Conservation (phyloP, 768 basidiomycete species). For the Daedalea quercina region DNA sequence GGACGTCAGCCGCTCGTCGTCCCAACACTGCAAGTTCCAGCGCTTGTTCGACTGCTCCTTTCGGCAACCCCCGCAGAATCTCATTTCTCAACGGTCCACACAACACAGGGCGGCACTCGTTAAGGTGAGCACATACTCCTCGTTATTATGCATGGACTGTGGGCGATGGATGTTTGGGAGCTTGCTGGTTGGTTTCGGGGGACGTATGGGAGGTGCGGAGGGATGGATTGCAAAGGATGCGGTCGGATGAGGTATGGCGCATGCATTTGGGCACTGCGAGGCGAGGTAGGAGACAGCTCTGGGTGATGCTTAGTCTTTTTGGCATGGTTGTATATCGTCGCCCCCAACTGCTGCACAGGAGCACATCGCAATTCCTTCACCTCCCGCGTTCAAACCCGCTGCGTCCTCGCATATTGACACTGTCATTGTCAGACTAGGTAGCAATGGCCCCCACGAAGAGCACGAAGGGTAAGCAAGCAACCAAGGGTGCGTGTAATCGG, state of each 20-base stretch:
- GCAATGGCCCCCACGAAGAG: constrained; percentile 67
- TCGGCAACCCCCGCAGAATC: constrained; percentile 70
- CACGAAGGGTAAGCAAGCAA: constrained; percentile 54
- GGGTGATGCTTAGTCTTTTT: too few species aligned
- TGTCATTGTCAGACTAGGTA: background rate
- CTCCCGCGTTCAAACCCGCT: too few species aligned
- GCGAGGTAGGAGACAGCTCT: too few species aligned
- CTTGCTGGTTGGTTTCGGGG: constrained; percentile 2
- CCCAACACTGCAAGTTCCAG: background rate
- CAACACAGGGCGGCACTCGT: constrained; percentile 22
- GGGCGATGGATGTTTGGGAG: background rate
- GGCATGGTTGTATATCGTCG: constrained; percentile 4
- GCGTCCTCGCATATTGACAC: too few species aligned
- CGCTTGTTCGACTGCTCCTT: background rate
- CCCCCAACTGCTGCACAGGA: too few species aligned
- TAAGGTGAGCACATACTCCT: constrained; percentile 21
- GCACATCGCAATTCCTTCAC: too few species aligned
- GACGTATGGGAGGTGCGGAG: background rate
- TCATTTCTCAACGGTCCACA: constrained; percentile 11
- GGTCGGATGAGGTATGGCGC: background rate
- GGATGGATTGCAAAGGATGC: constrained; percentile 16
- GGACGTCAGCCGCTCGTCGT: too few species aligned
- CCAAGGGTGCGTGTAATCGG: constrained; percentile 32
- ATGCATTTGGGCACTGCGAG: background rate
- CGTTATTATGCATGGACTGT: constrained; percentile 6